Percentiles rank a stretch among this genome's conserved stretches.
phyloP scores from a whole-genome alignment of 495 filamentous ascomycete genomes.

The Patellaria atrata region DNA sequence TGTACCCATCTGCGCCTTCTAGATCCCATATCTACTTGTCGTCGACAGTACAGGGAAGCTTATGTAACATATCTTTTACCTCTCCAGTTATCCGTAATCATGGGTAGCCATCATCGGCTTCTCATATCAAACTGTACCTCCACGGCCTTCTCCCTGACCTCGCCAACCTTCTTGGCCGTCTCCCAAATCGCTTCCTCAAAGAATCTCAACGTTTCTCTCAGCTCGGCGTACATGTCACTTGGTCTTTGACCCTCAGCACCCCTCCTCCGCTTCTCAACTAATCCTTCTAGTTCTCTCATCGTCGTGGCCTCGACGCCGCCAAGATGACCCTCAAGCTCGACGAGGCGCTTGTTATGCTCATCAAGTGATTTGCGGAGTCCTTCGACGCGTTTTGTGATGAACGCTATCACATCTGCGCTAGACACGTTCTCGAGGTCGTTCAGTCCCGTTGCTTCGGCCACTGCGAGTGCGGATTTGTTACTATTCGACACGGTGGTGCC shows the following conservation, averaged over 20 bases:
- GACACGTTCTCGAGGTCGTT: constrained; percentile 42
- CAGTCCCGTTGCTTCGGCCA: not conserved
- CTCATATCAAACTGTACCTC: too few species aligned
- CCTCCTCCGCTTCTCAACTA: constrained; percentile 41
- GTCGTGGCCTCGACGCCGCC: constrained; percentile 57
- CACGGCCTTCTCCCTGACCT: constrained; percentile 54
- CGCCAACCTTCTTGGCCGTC: constrained; percentile 56
- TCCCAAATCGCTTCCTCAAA: constrained; percentile 67
- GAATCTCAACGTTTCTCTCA: constrained; percentile 55
- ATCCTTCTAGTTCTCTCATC: constrained; percentile 53
- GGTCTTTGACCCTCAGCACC: constrained; percentile 32
- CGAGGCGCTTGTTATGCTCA: constrained; percentile 51
- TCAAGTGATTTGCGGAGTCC: constrained; percentile 54
- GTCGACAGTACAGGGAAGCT: too few species aligned
- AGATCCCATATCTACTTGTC: too few species aligned
- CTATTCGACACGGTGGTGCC: constrained; percentile 10
- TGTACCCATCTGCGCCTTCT: too few species aligned
- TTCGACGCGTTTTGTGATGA: constrained; percentile 58
- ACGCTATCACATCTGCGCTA: constrained; percentile 48
- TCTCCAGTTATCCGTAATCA: too few species aligned
- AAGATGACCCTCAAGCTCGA: constrained; percentile 73
- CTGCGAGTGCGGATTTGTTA: constrained; percentile 3
- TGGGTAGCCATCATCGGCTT: too few species aligned
- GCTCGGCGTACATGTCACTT: constrained; percentile 38
- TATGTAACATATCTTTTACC: too few species aligned